Evolutionary conservation across 257 asterid species (phyloP).

Genomic region (Fraxinus quadrangulata): DNA sequence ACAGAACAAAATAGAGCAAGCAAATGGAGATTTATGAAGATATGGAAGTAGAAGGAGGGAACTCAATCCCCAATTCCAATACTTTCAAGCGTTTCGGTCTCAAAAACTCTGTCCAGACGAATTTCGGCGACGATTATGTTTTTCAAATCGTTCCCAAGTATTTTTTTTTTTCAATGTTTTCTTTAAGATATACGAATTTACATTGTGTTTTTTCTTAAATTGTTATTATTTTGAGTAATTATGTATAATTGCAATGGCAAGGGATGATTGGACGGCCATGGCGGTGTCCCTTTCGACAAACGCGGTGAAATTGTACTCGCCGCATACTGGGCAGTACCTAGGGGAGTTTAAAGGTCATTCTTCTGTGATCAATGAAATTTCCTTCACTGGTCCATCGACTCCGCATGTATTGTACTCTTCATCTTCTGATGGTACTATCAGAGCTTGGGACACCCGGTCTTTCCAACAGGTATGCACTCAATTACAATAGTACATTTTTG

Average conservation of each 20-base stretch:
- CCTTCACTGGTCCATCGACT: conserved; percentile 59
- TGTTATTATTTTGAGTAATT: not conserved
- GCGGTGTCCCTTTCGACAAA: conserved; percentile 91
- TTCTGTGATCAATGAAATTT: conserved; percentile 68
- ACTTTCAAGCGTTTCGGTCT: conserved; percentile 59
- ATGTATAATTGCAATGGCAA: conserved; percentile 26
- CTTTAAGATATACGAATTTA: not conserved
- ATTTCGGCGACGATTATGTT: conserved; percentile 88
- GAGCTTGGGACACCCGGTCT: conserved; percentile 97
- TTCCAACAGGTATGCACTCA: conserved; percentile 59
- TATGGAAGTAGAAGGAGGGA: conserved; percentile 77
- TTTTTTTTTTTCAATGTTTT: not conserved
- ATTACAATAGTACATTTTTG: not conserved
- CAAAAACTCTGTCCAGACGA: conserved; percentile 77
- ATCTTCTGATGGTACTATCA: conserved; percentile 76
- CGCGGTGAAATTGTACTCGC: conserved; percentile 87
- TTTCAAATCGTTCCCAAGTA: conserved; percentile 84
- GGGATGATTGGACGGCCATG: conserved; percentile 87
- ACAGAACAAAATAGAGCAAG: not conserved
- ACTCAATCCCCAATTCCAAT: conserved; percentile 18
- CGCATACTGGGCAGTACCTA: conserved; percentile 76
- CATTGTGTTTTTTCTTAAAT: not conserved
- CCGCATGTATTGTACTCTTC: conserved; percentile 75
- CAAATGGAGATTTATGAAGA: conserved; percentile 43
- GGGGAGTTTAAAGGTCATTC: conserved; percentile 84